Evolutionary conservation across 1,284 basidiomycete species (phyloP).

Genomic region (Ustilago cynodontis): DNA sequence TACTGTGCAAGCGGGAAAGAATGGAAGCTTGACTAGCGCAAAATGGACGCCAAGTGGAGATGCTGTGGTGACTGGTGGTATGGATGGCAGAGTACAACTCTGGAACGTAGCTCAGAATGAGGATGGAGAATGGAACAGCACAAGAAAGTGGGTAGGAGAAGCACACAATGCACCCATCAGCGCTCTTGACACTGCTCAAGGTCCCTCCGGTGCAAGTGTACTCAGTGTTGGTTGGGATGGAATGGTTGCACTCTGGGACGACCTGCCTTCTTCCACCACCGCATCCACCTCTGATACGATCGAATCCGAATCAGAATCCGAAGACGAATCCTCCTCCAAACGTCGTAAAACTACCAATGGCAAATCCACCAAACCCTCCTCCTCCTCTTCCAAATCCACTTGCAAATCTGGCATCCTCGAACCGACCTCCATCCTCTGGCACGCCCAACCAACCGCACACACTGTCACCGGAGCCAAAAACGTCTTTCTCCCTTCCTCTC

Average conservation of each 20-base stretch:
- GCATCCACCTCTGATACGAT: neutral
- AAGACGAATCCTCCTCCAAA: conserved; percentile 27
- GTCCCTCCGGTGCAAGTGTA: conserved; percentile 26
- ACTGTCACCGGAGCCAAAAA: conserved; percentile 34
- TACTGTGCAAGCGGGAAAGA: conserved; percentile 37
- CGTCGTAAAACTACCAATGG: conserved; percentile 38
- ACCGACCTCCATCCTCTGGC: conserved; percentile 38
- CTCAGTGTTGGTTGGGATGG: conserved; percentile 65
- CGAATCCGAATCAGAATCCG: conserved; percentile 18
- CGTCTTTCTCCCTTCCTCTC: conserved; percentile 51
- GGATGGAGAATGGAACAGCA: conserved; percentile 31
- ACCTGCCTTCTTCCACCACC: conserved; percentile 10
- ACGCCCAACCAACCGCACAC: conserved; percentile 24
- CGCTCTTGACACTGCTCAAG: conserved; percentile 40
- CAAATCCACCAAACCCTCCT: conserved; percentile 7
- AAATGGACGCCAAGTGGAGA: conserved; percentile 73
- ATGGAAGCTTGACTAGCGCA: conserved; percentile 78
- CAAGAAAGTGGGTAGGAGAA: conserved; percentile 31
- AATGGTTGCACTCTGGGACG: conserved; percentile 61
- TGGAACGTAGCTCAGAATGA: conserved; percentile 34
- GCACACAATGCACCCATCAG: conserved; percentile 53
- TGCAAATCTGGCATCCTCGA: conserved; percentile 20
- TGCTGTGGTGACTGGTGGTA: conserved; percentile 79
- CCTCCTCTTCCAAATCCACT: neutral
- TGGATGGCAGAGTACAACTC: conserved; percentile 78